These are phyloP conservation scores for Globisporangium spinosum DNA, from an alignment of 352 stramenopile genomes.

Conservation along the genomic window DNA sequence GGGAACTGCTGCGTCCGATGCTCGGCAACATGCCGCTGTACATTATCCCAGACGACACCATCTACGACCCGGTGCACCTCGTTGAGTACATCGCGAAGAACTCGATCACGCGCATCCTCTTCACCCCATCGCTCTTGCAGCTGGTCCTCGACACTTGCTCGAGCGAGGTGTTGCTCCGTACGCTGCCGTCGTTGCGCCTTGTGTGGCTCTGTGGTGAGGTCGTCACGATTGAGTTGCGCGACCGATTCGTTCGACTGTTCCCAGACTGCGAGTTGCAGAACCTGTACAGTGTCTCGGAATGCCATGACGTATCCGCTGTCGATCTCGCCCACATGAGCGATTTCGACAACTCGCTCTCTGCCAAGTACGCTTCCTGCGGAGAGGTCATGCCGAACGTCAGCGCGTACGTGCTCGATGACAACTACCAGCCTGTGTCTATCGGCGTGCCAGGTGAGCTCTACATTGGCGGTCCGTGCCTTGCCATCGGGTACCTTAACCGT, in stretches of 20 bases:
- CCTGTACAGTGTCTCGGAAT: constrained; percentile 93
- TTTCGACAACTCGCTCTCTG: constrained; percentile 68
- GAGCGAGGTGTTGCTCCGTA: constrained; percentile 43
- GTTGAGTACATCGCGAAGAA: constrained; percentile 72
- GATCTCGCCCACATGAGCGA: constrained; percentile 71
- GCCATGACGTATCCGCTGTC: constrained; percentile 88
- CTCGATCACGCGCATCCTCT: constrained; percentile 89
- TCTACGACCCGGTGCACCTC: constrained; percentile 88
- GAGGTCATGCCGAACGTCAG: constrained; percentile 83
- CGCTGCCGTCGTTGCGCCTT: constrained; percentile 74
- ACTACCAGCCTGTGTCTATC: constrained; percentile 52
- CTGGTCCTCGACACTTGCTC: constrained; percentile 76
- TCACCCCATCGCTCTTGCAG: constrained; percentile 91
- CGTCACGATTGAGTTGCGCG: constrained; percentile 87
- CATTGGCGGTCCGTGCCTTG: constrained; percentile 82
- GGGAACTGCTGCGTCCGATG: constrained; percentile 90
- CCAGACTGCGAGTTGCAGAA: constrained; percentile 88
- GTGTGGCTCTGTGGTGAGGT: constrained; percentile 93
- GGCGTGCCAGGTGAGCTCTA: constrained; percentile 81
- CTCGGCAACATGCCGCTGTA: constrained; percentile 87
- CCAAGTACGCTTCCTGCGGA: constrained; percentile 88
- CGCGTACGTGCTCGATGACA: constrained; percentile 75
- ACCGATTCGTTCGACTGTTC: constrained; percentile 83
- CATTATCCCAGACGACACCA: constrained; percentile 89
- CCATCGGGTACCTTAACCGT: constrained; percentile 82